A percentile compares a stretch with the other conserved stretches of the same genome.
Conservation (phyloP, 331 rosid species). For the Pyracantha coccinea region DNA sequence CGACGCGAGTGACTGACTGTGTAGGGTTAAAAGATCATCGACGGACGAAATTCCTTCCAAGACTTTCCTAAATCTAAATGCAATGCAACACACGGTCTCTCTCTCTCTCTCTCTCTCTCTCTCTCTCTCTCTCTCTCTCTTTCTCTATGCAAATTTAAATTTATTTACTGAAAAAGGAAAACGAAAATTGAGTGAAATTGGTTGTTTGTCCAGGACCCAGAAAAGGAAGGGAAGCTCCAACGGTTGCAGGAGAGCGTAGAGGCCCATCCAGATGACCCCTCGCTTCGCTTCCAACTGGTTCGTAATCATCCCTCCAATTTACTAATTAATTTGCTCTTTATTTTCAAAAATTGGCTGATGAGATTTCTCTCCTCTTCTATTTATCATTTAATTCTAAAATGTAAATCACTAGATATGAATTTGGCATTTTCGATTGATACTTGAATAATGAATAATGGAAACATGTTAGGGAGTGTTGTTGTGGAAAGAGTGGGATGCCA, state of each 20-base stretch:
- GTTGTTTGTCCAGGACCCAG: slow-evolving; percentile 2
- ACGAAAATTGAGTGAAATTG: background rate
- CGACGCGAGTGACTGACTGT: background rate
- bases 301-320: background rate
- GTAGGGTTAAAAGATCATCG: background rate
- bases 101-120: too few species aligned
- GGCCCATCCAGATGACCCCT: slow-evolving; percentile 6
- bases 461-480: slow-evolving; percentile 40
- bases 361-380: background rate
- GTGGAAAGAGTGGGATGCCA: slow-evolving; percentile 49
- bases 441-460: background rate
- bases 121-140: background rate
- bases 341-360: background rate
- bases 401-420: background rate
- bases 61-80: background rate
- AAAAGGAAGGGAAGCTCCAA: slow-evolving; percentile 3
- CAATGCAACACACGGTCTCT: background rate
- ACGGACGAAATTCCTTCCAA: background rate
- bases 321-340: background rate
- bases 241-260: background rate
- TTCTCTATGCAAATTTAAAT: background rate
- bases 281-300: slow-evolving; percentile 21
- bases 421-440: background rate
- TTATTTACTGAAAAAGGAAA: background rate
- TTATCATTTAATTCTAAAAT: background rate